Evolutionary conservation across 257 asterid genomes (phyloP).

Genomic region (Solanum tarijense): DNA sequence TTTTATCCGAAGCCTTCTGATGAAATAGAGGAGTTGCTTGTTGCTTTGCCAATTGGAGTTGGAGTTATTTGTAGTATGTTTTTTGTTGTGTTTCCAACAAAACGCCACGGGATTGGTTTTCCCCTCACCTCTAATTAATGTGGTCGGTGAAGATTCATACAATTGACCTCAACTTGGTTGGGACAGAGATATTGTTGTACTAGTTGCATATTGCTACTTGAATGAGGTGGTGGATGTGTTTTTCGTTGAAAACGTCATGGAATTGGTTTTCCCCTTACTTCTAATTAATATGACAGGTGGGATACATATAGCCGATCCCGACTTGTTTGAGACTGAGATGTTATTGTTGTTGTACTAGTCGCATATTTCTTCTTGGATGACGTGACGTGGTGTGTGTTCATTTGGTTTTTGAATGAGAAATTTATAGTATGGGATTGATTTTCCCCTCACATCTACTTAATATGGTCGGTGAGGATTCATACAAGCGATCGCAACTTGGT

Average conservation of each 20-base stretch:
- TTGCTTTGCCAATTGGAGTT: conserved; percentile 68
- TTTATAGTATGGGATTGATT: background rate
- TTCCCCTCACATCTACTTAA: conserved; percentile 39
- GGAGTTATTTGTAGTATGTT: conserved; percentile 76
- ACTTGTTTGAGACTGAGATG: too few relatives aligned
- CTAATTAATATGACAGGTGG: too few relatives aligned
- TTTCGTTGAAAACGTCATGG: conserved; percentile 38
- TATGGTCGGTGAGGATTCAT: background rate
- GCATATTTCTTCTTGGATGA: too few relatives aligned
- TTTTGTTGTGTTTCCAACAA: conserved; percentile 75
- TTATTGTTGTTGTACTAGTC: too few relatives aligned
- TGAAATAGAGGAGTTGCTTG: conserved; percentile 44
- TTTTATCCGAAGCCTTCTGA: conserved; percentile 64
- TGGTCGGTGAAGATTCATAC: background rate
- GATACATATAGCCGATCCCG: too few relatives aligned
- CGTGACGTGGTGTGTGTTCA: too few relatives aligned
- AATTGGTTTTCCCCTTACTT: conserved; percentile 24
- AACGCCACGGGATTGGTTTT: conserved; percentile 84
- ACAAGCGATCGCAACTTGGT: background rate
- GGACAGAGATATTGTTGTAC: background rate
- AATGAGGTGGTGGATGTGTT: background rate
- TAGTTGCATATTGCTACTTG: background rate
- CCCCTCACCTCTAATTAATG: conserved; percentile 34
- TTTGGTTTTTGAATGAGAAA: too few relatives aligned
- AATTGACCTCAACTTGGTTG: background rate